A percentile compares a stretch with the other conserved stretches of the same genome.
Evolutionary conservation across 257 asterid genomes (phyloP).

Genomic region (Salvia splendens): DNA sequence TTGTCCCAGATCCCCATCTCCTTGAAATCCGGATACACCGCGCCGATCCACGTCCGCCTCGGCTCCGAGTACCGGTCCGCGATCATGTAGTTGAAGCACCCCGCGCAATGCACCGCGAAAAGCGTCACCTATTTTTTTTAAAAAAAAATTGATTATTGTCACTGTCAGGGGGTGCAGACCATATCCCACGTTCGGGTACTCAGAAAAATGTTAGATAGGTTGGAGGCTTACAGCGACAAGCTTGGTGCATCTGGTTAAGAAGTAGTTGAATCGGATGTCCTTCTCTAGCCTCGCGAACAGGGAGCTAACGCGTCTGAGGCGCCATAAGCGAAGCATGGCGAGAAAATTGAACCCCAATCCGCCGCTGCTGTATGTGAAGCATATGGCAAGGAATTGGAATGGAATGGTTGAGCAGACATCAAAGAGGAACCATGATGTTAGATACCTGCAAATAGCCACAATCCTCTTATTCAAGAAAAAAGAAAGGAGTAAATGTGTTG

Average conservation of each 20-base stretch:
- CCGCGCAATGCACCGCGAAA: slow-evolving; percentile 61
- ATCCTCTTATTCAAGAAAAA: not conserved
- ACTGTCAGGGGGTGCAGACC: no score
- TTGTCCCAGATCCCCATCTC: slow-evolving; percentile 47
- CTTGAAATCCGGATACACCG: slow-evolving; percentile 51
- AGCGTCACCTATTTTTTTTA: slow-evolving; percentile 63
- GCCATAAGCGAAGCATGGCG: slow-evolving; percentile 89
- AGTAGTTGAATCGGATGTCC: slow-evolving; percentile 77
- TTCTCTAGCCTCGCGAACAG: slow-evolving; percentile 84
- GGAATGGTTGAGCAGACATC: slow-evolving; percentile 83
- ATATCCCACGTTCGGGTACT: no score
- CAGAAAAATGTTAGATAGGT: no score
- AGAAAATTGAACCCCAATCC: slow-evolving; percentile 64
- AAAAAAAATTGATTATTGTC: not conserved
- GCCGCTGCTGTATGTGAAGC: slow-evolving; percentile 57
- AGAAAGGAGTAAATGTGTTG: not conserved
- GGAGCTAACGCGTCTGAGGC: slow-evolving; percentile 79
- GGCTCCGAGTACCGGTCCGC: slow-evolving; percentile 52
- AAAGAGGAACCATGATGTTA: slow-evolving; percentile 77
- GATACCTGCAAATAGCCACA: no score
- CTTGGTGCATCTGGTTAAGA: slow-evolving; percentile 79
- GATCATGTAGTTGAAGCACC: slow-evolving; percentile 55
- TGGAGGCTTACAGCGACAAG: slow-evolving; percentile 55
- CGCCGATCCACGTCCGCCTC: slow-evolving; percentile 57
- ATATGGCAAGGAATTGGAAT: slow-evolving; percentile 55